phyloP scores from a whole-genome alignment of 2,329 filamentous ascomycete species.

The Aspergillus phoenicis region DNA sequence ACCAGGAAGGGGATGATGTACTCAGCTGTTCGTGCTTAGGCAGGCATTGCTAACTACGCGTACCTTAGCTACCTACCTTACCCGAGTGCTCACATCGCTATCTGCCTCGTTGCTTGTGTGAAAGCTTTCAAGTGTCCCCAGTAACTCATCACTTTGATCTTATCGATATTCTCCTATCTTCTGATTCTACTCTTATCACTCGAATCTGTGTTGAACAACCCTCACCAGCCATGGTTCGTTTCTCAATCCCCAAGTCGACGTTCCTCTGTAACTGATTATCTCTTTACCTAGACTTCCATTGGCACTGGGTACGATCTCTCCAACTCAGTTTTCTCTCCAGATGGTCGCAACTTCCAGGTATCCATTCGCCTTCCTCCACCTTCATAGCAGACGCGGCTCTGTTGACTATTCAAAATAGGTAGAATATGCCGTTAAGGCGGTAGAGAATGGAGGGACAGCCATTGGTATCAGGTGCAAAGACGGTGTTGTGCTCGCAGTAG shows the following conservation, averaged over 20 bases:
- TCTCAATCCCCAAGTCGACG: slow-evolving; percentile 3
- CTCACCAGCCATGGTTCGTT: slow-evolving; percentile 26
- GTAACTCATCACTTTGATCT: neutral
- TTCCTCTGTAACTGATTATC: slow-evolving; percentile 22
- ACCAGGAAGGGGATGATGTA: neutral
- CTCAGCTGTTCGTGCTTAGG: neutral
- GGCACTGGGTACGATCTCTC: slow-evolving; percentile 98
- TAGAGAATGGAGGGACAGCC: slow-evolving; percentile 95
- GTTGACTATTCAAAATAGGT: slow-evolving; percentile 50
- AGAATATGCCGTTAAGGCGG: slow-evolving; percentile 98
- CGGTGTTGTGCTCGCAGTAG: slow-evolving; percentile 90
- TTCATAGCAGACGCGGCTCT: neutral
- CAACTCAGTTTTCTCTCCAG: slow-evolving; percentile 99
- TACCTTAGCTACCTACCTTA: neutral
- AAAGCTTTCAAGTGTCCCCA: neutral
- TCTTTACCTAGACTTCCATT: slow-evolving; percentile 80
- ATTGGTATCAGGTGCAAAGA: slow-evolving; percentile 97
- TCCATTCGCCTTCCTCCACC: neutral
- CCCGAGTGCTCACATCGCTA: neutral
- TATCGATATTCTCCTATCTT: neutral
- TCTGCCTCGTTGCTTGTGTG: neutral
- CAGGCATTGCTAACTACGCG: neutral
- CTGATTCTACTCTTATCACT: neutral
- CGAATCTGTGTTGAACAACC: neutral
- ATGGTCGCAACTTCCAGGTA: slow-evolving; percentile 98